phyloP scores from a whole-genome alignment of 441 rosid species.

The Gossypium trilobum region DNA sequence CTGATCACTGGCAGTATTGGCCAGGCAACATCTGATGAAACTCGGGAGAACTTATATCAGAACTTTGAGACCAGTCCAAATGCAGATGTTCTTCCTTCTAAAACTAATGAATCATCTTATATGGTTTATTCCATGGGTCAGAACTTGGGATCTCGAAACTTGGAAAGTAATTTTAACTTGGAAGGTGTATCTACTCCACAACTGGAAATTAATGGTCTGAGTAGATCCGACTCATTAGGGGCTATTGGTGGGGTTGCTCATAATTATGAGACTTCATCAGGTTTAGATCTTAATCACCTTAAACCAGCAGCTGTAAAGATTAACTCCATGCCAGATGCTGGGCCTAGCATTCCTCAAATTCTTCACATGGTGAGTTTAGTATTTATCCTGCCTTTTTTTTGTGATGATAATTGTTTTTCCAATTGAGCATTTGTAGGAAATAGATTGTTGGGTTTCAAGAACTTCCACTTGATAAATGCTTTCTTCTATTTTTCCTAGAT shows the following conservation, averaged over 20 bases:
- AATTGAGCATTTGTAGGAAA: constrained; percentile 1
- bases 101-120: constrained; percentile 43
- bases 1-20: constrained; percentile 35
- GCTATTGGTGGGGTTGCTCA: constrained; percentile 34
- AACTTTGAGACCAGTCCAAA: constrained; percentile 49
- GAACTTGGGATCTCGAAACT: constrained; percentile 36
- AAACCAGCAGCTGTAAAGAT: constrained; percentile 50
- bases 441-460: not conserved
- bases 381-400: not conserved
- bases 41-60: constrained; percentile 55
- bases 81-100: constrained; percentile 37
- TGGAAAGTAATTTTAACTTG: constrained; percentile 35
- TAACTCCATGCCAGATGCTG: constrained; percentile 38
- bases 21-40: constrained; percentile 51
- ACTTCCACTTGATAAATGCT: constrained; percentile 14
- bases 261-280: constrained; percentile 35
- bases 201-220: constrained; percentile 47
- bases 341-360: constrained; percentile 92
- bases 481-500: constrained; percentile 36
- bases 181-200: constrained; percentile 42
- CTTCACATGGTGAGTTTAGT: constrained; percentile 67
- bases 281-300: constrained; percentile 39
- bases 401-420: not conserved
- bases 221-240: constrained; percentile 33
- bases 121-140: constrained; percentile 35